Base-by-base conservation (phyloP, 2,329 filamentous ascomycete genomes). In the Colletotrichum endophyticum region DNA sequence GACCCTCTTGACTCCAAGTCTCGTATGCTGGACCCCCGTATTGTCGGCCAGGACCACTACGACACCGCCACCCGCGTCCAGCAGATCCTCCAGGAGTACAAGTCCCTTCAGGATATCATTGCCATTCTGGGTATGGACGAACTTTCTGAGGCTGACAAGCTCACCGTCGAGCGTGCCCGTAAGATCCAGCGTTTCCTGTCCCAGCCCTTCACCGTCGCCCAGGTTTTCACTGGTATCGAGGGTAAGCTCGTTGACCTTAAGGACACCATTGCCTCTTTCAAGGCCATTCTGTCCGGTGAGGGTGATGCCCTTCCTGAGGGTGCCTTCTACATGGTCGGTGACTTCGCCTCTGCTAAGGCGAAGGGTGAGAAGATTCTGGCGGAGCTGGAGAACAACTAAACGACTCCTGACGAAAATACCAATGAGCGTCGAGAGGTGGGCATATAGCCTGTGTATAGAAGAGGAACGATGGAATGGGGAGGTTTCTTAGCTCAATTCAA, bases 71-170 rank as follows among this genome's bases (percentile, higher is more conserved):
- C 95, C 87, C 94, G 94, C 84, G 97, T 99, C 85, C 97, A 99
- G 92, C 96, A 98, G 91, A 99, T 98, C 90, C 94, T 99, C 87
- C 97, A 99, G 91, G 97, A 99, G 92, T 99, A 99, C 95, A 99
- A 99, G 95, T 99, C 96, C 80, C 95, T 99, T 82, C 97, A 99
- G 92, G 97, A 99, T 92, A 99, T 99, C 94, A 98, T 98, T 92
- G 97, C 97, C 89, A 99, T 99, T 96, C 90, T 99, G 87, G 96
- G 96, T 94, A 99, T 99, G 97, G 97, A 99, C 89, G 97, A 99
- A 88, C 91, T 99, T 90, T 99, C 97, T 80, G 97, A 99, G 92
- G 95, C 95, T 84, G 97, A 99, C 89, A 98, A 99, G 94, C 94
- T 99, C 85, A 99, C 97, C 83, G 97, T 99, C 92, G 97, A 99